These are phyloP conservation scores for Hanseniaspora vineae DNA, from an alignment of 805 yeast genomes.

Conservation along the genomic window DNA sequence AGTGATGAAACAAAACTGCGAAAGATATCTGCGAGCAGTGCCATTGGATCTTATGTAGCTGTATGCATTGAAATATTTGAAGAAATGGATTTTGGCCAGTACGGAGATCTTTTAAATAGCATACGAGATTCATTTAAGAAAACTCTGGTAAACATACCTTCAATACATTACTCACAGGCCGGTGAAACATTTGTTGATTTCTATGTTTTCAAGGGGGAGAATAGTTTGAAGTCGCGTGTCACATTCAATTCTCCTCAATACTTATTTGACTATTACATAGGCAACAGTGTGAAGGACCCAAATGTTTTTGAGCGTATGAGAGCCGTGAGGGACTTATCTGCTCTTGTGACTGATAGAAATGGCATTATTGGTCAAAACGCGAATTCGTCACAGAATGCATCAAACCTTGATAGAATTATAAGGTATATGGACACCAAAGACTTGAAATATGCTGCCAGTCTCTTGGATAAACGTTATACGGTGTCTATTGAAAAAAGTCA, in stretches of 20 bases:
- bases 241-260: not conserved
- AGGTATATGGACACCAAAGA: too few species aligned
- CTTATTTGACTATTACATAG: not conserved
- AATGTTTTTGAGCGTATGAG: not conserved
- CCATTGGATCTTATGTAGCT: not conserved
- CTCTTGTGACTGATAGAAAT: too few species aligned
- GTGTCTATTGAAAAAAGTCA: not conserved
- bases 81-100: not conserved
- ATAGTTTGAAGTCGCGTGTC: too few species aligned
- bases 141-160: too few species aligned
- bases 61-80: not conserved
- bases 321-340: too few species aligned
- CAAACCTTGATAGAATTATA: too few species aligned
- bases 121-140: not conserved
- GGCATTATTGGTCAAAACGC: too few species aligned
- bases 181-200: too few species aligned
- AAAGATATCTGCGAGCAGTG: not conserved
- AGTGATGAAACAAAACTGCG: not conserved
- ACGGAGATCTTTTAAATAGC: not conserved
- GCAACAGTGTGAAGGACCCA: not conserved
- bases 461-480: not conserved
- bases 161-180: too few species aligned
- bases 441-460: not conserved
- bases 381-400: too few species aligned
- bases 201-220: too few species aligned